These are phyloP conservation scores for Dictyophora rubrovolvata DNA, from an alignment of 768 basidiomycete species.

Conservation along the genomic window DNA sequence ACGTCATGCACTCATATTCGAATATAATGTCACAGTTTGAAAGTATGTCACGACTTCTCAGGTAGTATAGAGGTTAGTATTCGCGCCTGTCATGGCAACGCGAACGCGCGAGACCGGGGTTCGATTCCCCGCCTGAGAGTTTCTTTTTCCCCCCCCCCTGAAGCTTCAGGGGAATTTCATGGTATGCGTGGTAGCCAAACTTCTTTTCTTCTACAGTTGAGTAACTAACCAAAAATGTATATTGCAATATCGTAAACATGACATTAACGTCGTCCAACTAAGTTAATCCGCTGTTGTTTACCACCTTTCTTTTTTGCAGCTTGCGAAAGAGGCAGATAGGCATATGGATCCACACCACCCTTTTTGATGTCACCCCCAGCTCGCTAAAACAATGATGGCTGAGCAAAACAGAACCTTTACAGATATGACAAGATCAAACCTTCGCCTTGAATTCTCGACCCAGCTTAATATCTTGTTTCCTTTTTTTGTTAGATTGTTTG, in stretches of 20 bases:
- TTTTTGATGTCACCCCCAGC: conserved; percentile 92
- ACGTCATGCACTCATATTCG: not conserved
- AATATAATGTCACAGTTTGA: not conserved
- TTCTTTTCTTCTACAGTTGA: too few species aligned
- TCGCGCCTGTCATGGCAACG: conserved; percentile 9
- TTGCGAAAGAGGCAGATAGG: conserved; percentile 77
- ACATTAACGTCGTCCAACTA: conserved; percentile 9
- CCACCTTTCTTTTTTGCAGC: conserved; percentile 58
- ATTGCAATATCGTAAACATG: not conserved
- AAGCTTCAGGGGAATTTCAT: too few species aligned
- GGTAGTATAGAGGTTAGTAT: conserved; percentile 12
- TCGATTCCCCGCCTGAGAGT: conserved; percentile 12
- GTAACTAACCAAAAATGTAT: too few species aligned
- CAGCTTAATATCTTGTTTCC: conserved; percentile 43
- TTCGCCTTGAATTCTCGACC: conserved; percentile 96
- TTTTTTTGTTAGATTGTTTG: conserved; percentile 34
- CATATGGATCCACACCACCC: conserved; percentile 82
- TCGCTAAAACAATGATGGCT: conserved; percentile 41
- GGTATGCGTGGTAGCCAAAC: too few species aligned
- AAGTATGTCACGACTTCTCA: not conserved
- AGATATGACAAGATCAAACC: conserved; percentile 36
- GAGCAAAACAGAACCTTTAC: not conserved
- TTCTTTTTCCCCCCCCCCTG: not conserved
- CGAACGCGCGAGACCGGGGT: conserved; percentile 11
- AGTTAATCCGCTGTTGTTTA: conserved; percentile 16